Base-by-base conservation (phyloP, 1,284 basidiomycete species). In the Xanthoconium separans region DNA sequence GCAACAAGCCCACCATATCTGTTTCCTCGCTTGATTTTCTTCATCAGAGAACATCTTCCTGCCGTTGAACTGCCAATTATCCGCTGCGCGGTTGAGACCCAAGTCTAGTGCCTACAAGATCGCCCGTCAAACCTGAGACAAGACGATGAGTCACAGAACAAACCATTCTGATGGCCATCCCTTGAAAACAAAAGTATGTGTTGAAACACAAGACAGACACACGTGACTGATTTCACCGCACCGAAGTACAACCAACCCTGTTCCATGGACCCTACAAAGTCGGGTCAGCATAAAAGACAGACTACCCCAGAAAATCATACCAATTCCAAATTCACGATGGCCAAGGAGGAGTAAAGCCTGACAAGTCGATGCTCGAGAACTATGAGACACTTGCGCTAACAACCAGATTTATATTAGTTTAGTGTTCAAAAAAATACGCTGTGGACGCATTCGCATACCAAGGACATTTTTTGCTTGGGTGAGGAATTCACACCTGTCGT, bases 1-100 rank as follows among this genome's bases (percentile, higher is more conserved):
- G 63, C 84, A 80, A 64, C 89, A 91, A 22, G 80, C 77, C 86
- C 89, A 92, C 91, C 91, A 94, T 45, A 93, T 85, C 55, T 91
- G 86, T 56, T 86, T 83, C 56, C 91, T 78, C 7, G 80, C 83
- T 69, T 91, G 86, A 50, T 84, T 86, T 69, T 93, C 91, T 62
- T 84, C 79, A n/a, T 77, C 70, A 6, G 82, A 80, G 64, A 93
- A 92, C n/a, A 91, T 69, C 52, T 79, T 79, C 41, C 75, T 77
- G 6, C 80, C 82, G 54, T 83, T 77, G 48, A 84, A 79, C 61
- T 85, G 83, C 88, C 89, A 93, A 54, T 80, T 82, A 40, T 88
- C 83, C 13, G 90, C 83, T 61, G 91, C 84, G 37, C 89, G 87
- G 65, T 93, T 91, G 55, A 94, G 75, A 22, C 91, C 91, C 22